Evolutionary conservation across 345 rosid species (phyloP).

Genomic region (Salix suchowensis): DNA sequence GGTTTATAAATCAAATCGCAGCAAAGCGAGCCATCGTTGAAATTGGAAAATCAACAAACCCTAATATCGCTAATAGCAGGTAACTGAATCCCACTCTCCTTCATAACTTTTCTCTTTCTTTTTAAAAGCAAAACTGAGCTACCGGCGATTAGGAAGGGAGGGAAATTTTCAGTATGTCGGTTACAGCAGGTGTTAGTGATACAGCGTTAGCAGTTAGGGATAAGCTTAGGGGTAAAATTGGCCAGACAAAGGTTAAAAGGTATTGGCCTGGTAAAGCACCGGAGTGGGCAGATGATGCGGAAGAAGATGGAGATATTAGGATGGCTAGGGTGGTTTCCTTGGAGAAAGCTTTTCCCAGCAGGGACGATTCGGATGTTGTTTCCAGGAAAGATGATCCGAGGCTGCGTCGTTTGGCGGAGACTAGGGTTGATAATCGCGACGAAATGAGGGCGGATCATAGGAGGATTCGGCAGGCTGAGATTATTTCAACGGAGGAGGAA

Average conservation of each 20-base stretch:
- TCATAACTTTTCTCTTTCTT: too few relatives aligned
- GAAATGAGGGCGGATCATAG: slow-evolving; percentile 72
- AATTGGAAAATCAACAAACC: too few relatives aligned
- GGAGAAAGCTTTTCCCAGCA: slow-evolving; percentile 53
- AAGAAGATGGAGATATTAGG: slow-evolving; percentile 59
- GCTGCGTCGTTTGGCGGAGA: slow-evolving; percentile 66
- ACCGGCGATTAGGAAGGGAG: neutral
- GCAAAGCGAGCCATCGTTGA: too few relatives aligned
- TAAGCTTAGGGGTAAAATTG: slow-evolving; percentile 65
- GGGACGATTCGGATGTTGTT: slow-evolving; percentile 33
- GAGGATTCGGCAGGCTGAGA: slow-evolving; percentile 58
- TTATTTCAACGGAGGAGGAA: slow-evolving; percentile 57
- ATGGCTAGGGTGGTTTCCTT: slow-evolving; percentile 43
- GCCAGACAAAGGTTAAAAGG: slow-evolving; percentile 65
- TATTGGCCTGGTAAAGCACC: slow-evolving; percentile 82
- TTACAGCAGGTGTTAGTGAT: slow-evolving; percentile 70
- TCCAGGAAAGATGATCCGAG: slow-evolving; percentile 54
- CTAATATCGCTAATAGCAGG: neutral
- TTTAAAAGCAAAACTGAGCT: too few relatives aligned
- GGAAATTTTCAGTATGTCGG: slow-evolving; percentile 43
- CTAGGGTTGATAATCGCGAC: slow-evolving; percentile 50
- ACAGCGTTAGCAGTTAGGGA: slow-evolving; percentile 55
- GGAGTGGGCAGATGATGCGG: slow-evolving; percentile 62
- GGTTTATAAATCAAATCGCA: too few relatives aligned
- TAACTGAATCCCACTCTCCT: neutral